Evolutionary conservation across 257 asterid genomes (phyloP).

Genomic region (Rubia yunnanensis): DNA sequence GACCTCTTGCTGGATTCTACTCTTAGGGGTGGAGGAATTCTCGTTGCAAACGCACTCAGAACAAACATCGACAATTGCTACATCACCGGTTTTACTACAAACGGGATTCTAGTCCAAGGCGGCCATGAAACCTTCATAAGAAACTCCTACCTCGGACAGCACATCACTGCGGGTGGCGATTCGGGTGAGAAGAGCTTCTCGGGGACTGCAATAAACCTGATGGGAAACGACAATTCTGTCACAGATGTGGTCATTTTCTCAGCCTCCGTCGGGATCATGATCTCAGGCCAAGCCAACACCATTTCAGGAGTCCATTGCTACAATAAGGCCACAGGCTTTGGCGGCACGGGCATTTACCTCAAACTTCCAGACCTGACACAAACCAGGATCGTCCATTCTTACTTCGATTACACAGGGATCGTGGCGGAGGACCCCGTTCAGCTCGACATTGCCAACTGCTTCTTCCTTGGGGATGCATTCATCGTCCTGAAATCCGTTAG

Average conservation of each 20-base stretch:
- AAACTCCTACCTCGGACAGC: slow-evolving; percentile 67
- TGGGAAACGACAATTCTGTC: slow-evolving; percentile 69
- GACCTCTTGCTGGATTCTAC: slow-evolving; percentile 63
- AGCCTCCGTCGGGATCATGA: slow-evolving; percentile 51
- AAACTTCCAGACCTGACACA: slow-evolving; percentile 62
- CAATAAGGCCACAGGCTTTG: slow-evolving; percentile 83
- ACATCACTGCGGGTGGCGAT: slow-evolving; percentile 78
- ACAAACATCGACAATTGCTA: slow-evolving; percentile 72
- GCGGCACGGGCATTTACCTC: slow-evolving; percentile 74
- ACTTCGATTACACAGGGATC: slow-evolving; percentile 70
- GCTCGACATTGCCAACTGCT: slow-evolving; percentile 48
- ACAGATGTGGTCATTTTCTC: slow-evolving; percentile 80
- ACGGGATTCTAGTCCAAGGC: slow-evolving; percentile 51
- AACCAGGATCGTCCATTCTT: slow-evolving; percentile 62
- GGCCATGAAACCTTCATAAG: slow-evolving; percentile 84
- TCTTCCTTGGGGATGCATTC: slow-evolving; percentile 74
- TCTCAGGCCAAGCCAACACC: slow-evolving; percentile 66
- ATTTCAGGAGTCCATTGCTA: slow-evolving; percentile 80
- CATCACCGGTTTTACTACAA: slow-evolving; percentile 59
- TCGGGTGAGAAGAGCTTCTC: slow-evolving; percentile 45
- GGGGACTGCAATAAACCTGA: slow-evolving; percentile 56
- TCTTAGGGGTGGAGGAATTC: slow-evolving; percentile 72
- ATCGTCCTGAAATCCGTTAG: slow-evolving; percentile 48
- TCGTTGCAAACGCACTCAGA: slow-evolving; percentile 55
- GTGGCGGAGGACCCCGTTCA: slow-evolving; percentile 96